These are phyloP conservation scores for Quercus bicolor DNA, from an alignment of 306 rosid genomes.

Conservation along the genomic window DNA sequence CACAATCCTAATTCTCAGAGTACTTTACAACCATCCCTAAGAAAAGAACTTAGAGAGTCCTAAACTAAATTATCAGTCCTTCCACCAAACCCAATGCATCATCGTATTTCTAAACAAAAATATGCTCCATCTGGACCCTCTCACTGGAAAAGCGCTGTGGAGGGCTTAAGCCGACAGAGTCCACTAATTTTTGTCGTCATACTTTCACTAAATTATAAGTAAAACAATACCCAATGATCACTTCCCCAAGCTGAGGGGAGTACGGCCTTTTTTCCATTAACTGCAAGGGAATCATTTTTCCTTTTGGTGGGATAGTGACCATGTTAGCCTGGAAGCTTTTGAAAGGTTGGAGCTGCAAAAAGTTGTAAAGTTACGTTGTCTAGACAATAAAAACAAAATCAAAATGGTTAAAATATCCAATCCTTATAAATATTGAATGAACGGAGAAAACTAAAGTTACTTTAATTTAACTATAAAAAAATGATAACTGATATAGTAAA, in stretches of 20 bases:
- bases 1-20: too few species aligned
- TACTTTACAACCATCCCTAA: too few species aligned
- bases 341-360: neutral
- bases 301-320: conserved; percentile 3
- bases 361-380: neutral
- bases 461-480: too few species aligned
- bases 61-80: neutral
- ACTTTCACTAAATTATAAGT: neutral
- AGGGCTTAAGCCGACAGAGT: neutral
- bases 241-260: conserved; percentile 9
- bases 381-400: neutral
- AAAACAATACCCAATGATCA: neutral
- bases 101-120: neutral
- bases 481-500: too few species aligned
- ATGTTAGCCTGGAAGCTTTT: neutral
- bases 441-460: too few species aligned
- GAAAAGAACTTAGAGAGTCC: neutral
- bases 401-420: neutral
- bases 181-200: neutral
- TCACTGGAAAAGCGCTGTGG: neutral
- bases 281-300: neutral
- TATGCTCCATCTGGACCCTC: neutral
- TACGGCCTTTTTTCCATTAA: neutral
- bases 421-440: neutral
- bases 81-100: neutral